Evolutionary conservation across 75 land plant species (phyloP).

Genomic region (Adiantum capillusveneris): DNA sequence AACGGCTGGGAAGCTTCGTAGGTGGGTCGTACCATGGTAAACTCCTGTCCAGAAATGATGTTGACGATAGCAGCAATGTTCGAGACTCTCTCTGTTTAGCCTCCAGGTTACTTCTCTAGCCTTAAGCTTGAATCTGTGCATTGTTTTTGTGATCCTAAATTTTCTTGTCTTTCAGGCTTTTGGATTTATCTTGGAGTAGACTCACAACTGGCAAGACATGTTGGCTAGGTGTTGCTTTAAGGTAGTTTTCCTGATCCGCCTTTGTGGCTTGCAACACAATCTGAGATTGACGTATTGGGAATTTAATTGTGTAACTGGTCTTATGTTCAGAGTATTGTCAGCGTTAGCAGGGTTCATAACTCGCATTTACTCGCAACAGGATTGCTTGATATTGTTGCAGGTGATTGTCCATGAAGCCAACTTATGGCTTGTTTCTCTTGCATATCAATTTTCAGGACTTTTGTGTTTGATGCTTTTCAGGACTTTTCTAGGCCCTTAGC

Average conservation of each 20-base stretch:
- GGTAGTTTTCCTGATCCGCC: not conserved
- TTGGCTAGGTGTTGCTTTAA: not conserved
- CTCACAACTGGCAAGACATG: too few relatives aligned
- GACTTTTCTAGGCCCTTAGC: slow-evolving; percentile 25
- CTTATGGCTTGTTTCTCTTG: not conserved
- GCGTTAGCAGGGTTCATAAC: slow-evolving; percentile 7
- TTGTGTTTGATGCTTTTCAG: slow-evolving; percentile 19
- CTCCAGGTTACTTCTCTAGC: not conserved
- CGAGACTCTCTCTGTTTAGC: not conserved
- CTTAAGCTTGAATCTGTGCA: not conserved
- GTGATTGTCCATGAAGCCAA: not conserved
- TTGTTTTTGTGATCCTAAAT: not conserved
- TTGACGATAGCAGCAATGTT: slow-evolving; percentile 1
- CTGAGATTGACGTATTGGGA: too few relatives aligned
- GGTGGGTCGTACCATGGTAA: not conserved
- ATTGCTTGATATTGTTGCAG: slow-evolving; percentile 22
- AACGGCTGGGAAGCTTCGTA: not conserved
- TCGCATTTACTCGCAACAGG: slow-evolving; percentile 5
- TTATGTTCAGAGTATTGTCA: slow-evolving; percentile 13
- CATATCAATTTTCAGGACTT: not conserved
- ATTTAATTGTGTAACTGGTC: not conserved
- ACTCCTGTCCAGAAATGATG: not conserved
- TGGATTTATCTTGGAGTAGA: not conserved
- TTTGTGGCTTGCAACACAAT: too few relatives aligned
- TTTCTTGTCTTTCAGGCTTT: not conserved